Evolutionary conservation across 202 grass and related monocot species (phyloP).

Genomic region (Zoysia matrella): DNA sequence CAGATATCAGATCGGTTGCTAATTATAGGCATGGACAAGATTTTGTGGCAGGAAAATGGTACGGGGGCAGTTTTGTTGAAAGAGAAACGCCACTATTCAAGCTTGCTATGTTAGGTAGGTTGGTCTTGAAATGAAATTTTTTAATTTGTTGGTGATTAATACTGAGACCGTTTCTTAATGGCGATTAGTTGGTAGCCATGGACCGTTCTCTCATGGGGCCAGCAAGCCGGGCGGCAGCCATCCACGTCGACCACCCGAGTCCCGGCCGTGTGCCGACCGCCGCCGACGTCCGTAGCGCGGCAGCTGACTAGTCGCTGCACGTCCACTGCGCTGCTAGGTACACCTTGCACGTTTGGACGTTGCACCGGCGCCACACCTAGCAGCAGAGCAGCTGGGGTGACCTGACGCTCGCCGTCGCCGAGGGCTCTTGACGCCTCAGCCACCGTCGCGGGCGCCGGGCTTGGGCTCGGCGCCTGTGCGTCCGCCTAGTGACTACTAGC

Average conservation of each 20-base stretch:
- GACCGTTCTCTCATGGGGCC: conserved; percentile 11
- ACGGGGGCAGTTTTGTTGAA: not conserved
- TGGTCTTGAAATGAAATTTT: not conserved
- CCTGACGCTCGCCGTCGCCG: not conserved
- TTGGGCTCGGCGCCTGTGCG: no score
- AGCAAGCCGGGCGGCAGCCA: no score
- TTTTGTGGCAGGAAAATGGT: conserved; percentile 4
- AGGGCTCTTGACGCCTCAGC: not conserved
- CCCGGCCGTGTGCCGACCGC: not conserved
- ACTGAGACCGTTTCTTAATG: conserved; percentile 10
- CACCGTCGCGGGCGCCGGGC: no score
- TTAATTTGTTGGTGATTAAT: no score
- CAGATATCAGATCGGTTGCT: no score
- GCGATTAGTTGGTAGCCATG: conserved; percentile 45
- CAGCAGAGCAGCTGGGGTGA: not conserved
- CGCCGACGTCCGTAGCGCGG: not conserved
- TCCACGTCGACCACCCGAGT: no score
- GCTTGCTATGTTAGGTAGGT: conserved; percentile 5
- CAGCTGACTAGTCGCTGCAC: not conserved
- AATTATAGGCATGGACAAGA: not conserved
- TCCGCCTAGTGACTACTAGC: no score
- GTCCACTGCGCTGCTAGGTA: not conserved
- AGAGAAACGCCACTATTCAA: not conserved
- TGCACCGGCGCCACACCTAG: not conserved
- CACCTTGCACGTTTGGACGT: not conserved